Evolutionary conservation across 352 stramenopile genomes (phyloP).

Genomic region (Globisporangium cederbergense): DNA sequence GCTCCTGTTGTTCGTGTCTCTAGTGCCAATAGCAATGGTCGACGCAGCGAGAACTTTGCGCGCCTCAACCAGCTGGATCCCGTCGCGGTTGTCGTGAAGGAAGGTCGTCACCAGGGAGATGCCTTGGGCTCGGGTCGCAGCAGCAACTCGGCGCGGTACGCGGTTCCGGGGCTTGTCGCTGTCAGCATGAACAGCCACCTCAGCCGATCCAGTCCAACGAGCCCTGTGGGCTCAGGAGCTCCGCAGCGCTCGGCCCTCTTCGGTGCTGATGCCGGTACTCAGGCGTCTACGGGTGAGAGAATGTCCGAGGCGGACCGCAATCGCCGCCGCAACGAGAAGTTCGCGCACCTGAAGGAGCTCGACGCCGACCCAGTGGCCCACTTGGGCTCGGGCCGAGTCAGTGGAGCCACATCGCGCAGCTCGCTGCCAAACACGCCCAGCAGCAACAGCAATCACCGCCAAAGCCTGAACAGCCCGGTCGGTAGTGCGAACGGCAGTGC

Average conservation of each 20-base stretch:
- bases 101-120: slow-evolving; percentile 4
- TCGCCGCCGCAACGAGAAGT: slow-evolving; percentile 7
- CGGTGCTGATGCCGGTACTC: not conserved
- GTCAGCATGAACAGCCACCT: not conserved
- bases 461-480: not conserved
- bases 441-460: not conserved
- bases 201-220: slow-evolving; percentile 9
- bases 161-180: not conserved
- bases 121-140: not conserved
- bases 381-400: not conserved
- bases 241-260: not conserved
- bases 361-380: not conserved
- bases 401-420: slow-evolving; percentile 3
- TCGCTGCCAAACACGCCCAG: slow-evolving; percentile 8
- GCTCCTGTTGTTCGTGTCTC: not conserved
- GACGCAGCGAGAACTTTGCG: slow-evolving; percentile 1
- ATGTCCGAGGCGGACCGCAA: slow-evolving; percentile 2
- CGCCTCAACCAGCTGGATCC: slow-evolving; percentile 6
- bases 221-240: not conserved
- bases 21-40: not conserved
- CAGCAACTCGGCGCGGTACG: not conserved
- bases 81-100: slow-evolving; percentile 4
- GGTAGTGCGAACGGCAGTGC: not conserved
- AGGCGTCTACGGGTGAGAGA: not conserved
- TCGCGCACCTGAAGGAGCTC: slow-evolving; percentile 13